Conservation (phyloP, 306 rosid genomes). For the Cicer arietinum region DNA sequence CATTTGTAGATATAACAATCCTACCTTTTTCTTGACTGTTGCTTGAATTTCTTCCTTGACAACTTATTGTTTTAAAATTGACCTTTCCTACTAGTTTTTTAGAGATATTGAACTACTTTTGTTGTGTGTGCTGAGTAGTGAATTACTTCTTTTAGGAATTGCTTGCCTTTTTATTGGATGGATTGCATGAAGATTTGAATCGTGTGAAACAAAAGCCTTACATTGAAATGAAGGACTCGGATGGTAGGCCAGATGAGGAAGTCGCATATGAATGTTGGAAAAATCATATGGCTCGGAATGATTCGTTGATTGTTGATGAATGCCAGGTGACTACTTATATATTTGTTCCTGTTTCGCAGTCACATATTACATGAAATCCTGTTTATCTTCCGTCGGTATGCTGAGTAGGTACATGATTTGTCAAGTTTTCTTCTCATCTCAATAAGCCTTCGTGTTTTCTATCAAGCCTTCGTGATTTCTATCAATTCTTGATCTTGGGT, state of each 20-base stretch:
- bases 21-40: neutral
- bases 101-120: conserved; percentile 34
- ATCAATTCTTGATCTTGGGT: neutral
- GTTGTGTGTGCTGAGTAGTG: conserved; percentile 38
- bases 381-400: conserved; percentile 28
- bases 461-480: conserved; percentile 26
- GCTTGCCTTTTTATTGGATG: conserved; percentile 98
- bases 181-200: conserved; percentile 98
- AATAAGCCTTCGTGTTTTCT: conserved; percentile 24
- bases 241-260: conserved; percentile 89
- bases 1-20: conserved; percentile 1
- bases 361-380: conserved; percentile 19
- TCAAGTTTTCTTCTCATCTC: conserved; percentile 21
- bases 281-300: conserved; percentile 95
- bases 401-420: conserved; percentile 11
- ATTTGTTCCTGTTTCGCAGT: conserved; percentile 31
- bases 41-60: conserved; percentile 21
- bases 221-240: conserved; percentile 94
- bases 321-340: conserved; percentile 78
- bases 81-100: conserved; percentile 12
- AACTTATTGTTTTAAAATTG: conserved; percentile 17
- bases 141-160: conserved; percentile 69
- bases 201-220: conserved; percentile 97
- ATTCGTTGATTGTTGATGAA: conserved; percentile 96
- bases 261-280: conserved; percentile 97